Conservation (phyloP, 306 rosid species). For the Vigna nakashimae region DNA sequence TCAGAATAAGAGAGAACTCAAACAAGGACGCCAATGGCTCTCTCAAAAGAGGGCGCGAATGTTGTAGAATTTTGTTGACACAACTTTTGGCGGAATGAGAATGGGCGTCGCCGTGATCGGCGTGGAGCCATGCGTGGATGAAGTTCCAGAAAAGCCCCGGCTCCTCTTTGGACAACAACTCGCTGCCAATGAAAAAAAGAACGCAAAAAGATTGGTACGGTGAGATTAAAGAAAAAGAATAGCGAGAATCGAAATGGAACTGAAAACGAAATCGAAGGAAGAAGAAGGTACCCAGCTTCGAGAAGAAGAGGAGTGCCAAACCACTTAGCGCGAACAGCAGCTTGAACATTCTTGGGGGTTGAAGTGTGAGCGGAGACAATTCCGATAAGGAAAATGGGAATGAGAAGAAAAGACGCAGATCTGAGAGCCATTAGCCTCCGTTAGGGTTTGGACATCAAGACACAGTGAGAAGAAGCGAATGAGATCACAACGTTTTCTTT, state of each 20-base stretch:
- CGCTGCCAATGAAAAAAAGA: constrained; percentile 52
- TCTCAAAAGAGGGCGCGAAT: constrained; percentile 57
- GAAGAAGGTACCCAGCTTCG: constrained; percentile 82
- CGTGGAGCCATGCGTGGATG: constrained; percentile 71
- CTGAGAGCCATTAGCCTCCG: neutral
- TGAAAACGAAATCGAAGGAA: neutral
- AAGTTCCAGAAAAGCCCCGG: constrained; percentile 77
- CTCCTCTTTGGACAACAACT: constrained; percentile 75
- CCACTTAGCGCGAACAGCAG: constrained; percentile 86
- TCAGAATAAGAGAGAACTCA: constrained; percentile 81
- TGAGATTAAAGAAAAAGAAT: too few species aligned
- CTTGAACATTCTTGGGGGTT: constrained; percentile 80
- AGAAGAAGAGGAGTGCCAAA: constrained; percentile 83
- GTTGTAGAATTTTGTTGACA: constrained; percentile 60
- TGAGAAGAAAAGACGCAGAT: neutral
- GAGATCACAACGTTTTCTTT: neutral
- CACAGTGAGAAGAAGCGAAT: neutral
- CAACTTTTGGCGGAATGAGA: constrained; percentile 71
- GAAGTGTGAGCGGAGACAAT: constrained; percentile 48
- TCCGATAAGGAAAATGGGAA: neutral
- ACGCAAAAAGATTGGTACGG: too few species aligned
- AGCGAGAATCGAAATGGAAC: neutral
- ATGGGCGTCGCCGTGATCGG: constrained; percentile 35
- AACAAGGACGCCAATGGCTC: constrained; percentile 80
- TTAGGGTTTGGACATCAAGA: neutral